Evolutionary conservation across 2,329 filamentous ascomycete genomes (phyloP), one percentile per base, ranked within the genome.

Genomic region (Paracamarosporium sp.): DNA sequence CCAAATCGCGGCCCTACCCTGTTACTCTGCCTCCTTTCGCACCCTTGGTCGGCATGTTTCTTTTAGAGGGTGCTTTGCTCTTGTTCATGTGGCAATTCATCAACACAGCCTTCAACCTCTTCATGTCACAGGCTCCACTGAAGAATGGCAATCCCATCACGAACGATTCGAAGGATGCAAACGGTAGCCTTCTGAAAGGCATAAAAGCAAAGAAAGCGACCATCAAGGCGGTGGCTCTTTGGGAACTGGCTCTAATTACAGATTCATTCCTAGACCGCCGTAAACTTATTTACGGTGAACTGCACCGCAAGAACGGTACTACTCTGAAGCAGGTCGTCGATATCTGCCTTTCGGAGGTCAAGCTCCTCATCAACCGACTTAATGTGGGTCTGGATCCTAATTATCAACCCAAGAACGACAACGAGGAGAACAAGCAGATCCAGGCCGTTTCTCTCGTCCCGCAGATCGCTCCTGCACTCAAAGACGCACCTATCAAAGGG

Each of bases 71-170:
- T 0, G 82, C 85, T 25, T 73, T 95, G 50, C 79, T 97, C 12
- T 81, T 87, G 13, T 74, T 90, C 20, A 78, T 96, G 30, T 97
- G 93, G 92, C 85, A 92, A 56, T 80, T 89, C 24, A 87, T 88
- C 38, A 96, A 95, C 71, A 80, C 85, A 27, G 86, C 90, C 25
- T 97, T 97, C 73, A 89, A 90, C 5, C 78, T 88, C n/a, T 93
- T 92, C 75, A 86, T 97, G 70, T 87, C 88, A 25, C 89, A 90
- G 73, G 87, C 90, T 66, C 94, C 94, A 0, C 74, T 96, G 53
- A 97, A 96, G 80, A 91, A 91, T 64, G 89, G 85, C n/a, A 86
- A 89, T 68, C 93, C 93, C 4, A 84, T 98, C 55, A 97, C 92
- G 0, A 85, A 86, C 17, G 91, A 94, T 64, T 91, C 92, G 15